A percentile compares a stretch with the other conserved stretches of the same genome.
Conservation (phyloP, 2,329 filamentous ascomycete species). For the Diaporthe sp. region DNA sequence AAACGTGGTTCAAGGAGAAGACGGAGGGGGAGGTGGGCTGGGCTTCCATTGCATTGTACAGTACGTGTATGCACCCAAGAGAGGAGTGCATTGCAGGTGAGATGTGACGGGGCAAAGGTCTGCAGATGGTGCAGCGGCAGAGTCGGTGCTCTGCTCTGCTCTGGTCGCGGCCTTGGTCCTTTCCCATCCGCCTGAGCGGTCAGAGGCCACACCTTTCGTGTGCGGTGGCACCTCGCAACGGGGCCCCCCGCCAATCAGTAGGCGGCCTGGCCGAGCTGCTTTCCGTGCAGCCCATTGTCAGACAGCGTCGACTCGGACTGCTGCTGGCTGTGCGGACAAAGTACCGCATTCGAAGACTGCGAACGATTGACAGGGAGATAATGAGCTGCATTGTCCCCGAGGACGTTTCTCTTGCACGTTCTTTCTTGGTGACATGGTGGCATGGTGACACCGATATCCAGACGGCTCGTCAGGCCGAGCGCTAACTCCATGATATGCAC, state of each 20-base stretch:
- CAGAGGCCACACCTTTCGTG: slow-evolving; percentile 38
- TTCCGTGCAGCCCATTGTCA: slow-evolving; percentile 38
- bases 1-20: slow-evolving; percentile 19
- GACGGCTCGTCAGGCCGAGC: slow-evolving; percentile 34
- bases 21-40: slow-evolving; percentile 33
- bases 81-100: slow-evolving; percentile 36
- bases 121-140: slow-evolving; percentile 26
- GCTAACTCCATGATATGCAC: slow-evolving; percentile 35
- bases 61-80: slow-evolving; percentile 36
- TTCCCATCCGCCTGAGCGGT: slow-evolving; percentile 39
- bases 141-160: slow-evolving; percentile 4
- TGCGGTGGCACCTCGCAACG: slow-evolving; percentile 40
- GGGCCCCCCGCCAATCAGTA: slow-evolving; percentile 38
- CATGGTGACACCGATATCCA: slow-evolving; percentile 26
- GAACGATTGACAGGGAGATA: neutral
- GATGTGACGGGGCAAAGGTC: slow-evolving; percentile 39
- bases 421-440: slow-evolving; percentile 3
- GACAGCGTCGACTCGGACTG: slow-evolving; percentile 36
- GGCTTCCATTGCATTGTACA: slow-evolving; percentile 32
- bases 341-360: neutral
- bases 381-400: neutral
- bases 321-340: slow-evolving; percentile 18
- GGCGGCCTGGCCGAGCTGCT: slow-evolving; percentile 38
- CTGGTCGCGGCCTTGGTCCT: slow-evolving; percentile 23
- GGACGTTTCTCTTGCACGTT: slow-evolving; percentile 9